Percentiles rank a stretch among this genome's conserved stretches.
phyloP scores from a whole-genome alignment of 2,329 filamentous ascomycete genomes.

The Curvularia eragrostidis region DNA sequence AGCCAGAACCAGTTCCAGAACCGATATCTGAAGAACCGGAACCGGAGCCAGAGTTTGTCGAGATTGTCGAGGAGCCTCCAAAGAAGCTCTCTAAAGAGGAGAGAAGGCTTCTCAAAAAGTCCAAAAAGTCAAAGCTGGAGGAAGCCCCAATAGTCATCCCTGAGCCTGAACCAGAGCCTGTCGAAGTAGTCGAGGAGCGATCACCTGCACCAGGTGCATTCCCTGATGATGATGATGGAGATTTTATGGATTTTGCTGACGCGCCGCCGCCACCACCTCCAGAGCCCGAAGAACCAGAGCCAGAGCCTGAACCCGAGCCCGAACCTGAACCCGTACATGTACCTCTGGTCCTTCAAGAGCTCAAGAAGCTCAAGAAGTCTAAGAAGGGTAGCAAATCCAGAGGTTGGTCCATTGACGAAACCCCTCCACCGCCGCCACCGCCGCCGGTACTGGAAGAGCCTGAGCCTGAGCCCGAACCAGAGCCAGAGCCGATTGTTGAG shows the following conservation, averaged over 20 bases:
- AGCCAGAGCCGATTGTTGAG: constrained; percentile 36
- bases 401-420: constrained; percentile 63
- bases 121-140: constrained; percentile 36
- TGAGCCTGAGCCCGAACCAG: neutral
- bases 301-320: constrained; percentile 40
- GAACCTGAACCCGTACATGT: constrained; percentile 24
- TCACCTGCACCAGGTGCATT: constrained; percentile 57
- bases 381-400: constrained; percentile 52
- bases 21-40: constrained; percentile 34
- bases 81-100: constrained; percentile 40
- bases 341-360: constrained; percentile 29
- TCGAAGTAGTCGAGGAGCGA: constrained; percentile 38
- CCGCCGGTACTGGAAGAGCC: constrained; percentile 30
- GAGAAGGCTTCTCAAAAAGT: constrained; percentile 28
- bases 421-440: constrained; percentile 37
- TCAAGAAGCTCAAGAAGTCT: constrained; percentile 32
- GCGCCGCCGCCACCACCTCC: constrained; percentile 11
- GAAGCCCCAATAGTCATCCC: constrained; percentile 34
- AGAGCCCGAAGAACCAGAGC: constrained; percentile 29
- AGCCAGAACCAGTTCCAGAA: constrained; percentile 21
- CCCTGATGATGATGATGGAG: constrained; percentile 54
- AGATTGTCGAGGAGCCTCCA: constrained; percentile 38
- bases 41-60: constrained; percentile 37
- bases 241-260: constrained; percentile 40
- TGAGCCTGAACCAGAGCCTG: constrained; percentile 43